A percentile compares a stretch with the other conserved stretches of the same genome.
Conservation (phyloP, 805 yeast species). For the Barnettozyma californica region DNA sequence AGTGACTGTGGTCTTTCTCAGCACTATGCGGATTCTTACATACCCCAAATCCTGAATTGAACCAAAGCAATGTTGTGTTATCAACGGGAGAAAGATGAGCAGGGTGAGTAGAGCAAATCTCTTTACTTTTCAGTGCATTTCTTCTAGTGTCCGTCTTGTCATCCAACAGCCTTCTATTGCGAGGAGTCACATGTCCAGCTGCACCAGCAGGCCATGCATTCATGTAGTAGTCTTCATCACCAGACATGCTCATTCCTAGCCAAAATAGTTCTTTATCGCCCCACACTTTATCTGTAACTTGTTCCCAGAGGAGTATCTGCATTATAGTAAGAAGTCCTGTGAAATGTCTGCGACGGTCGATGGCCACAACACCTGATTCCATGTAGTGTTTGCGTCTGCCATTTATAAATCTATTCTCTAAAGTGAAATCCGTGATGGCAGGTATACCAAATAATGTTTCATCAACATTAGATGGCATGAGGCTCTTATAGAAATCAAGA, state of each 20-base stretch:
- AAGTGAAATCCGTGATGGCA: conserved; percentile 30
- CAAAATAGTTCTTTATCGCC: conserved; percentile 69
- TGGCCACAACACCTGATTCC: conserved; percentile 42
- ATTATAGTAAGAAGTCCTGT: conserved; percentile 40
- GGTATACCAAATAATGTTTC: conserved; percentile 32
- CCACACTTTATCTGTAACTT: conserved; percentile 44
- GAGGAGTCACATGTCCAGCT: conserved; percentile 40
- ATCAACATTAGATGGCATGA: conserved; percentile 39
- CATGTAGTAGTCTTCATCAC: conserved; percentile 49
- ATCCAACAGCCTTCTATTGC: conserved; percentile 10
- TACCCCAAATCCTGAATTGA: conserved; percentile 51
- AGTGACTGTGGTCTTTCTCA: conserved; percentile 27
- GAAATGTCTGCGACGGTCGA: conserved; percentile 45
- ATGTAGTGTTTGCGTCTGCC: conserved; percentile 34
- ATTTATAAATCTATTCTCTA: conserved; percentile 34
- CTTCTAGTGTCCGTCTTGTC: conserved; percentile 16
- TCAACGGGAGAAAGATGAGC: conserved; percentile 49
- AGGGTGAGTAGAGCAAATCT: conserved; percentile 56
- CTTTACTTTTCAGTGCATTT: conserved; percentile 27
- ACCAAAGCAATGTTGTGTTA: conserved; percentile 46
- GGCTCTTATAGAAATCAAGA: conserved; percentile 36
- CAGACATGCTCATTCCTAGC: conserved; percentile 51
- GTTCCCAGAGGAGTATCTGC: conserved; percentile 34
- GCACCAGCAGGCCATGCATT: conserved; percentile 51
- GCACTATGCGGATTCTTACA: conserved; percentile 35